phyloP scores from a whole-genome alignment of 2,329 filamentous ascomycete genomes.

The Ilyonectria mors-panacis region DNA sequence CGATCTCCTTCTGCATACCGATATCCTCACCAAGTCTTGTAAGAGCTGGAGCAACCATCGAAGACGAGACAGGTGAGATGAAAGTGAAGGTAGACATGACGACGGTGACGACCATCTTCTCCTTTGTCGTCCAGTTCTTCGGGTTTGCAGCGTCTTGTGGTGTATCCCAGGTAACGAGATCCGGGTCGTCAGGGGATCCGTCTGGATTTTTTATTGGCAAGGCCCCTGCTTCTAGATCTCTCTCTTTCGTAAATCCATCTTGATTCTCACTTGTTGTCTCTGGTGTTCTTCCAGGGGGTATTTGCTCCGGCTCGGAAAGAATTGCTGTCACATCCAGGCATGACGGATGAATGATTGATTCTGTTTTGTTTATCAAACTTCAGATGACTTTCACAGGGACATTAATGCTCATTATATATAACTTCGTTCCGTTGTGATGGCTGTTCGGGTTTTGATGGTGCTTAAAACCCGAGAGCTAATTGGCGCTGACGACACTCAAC shows the following conservation, averaged over 20 bases:
- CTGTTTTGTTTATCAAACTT: neutral
- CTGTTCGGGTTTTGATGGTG: neutral
- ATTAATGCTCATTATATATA: neutral
- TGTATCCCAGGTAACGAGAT: constrained; percentile 66
- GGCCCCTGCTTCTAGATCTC: neutral
- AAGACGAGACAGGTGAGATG: constrained; percentile 23
- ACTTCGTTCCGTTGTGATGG: neutral
- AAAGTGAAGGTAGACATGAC: constrained; percentile 25
- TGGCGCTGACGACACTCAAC: neutral
- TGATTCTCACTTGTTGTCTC: neutral
- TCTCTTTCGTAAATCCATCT: neutral
- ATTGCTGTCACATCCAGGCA: too few relatives aligned
- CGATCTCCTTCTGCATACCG: constrained; percentile 16
- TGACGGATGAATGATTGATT: neutral
- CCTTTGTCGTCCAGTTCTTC: constrained; percentile 68
- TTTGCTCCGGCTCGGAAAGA: neutral
- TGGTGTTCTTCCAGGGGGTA: too few relatives aligned
- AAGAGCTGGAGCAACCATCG: constrained; percentile 27
- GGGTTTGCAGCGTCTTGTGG: constrained; percentile 67
- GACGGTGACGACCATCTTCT: constrained; percentile 64
- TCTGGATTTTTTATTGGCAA: neutral
- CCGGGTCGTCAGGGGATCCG: constrained; percentile 48
- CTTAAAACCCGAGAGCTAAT: neutral
- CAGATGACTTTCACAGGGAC: too few relatives aligned
- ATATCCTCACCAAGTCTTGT: constrained; percentile 12